These are phyloP conservation scores for Cryptomeria japonica DNA, from an alignment of 75 land plant genomes.

Conservation along the genomic window DNA sequence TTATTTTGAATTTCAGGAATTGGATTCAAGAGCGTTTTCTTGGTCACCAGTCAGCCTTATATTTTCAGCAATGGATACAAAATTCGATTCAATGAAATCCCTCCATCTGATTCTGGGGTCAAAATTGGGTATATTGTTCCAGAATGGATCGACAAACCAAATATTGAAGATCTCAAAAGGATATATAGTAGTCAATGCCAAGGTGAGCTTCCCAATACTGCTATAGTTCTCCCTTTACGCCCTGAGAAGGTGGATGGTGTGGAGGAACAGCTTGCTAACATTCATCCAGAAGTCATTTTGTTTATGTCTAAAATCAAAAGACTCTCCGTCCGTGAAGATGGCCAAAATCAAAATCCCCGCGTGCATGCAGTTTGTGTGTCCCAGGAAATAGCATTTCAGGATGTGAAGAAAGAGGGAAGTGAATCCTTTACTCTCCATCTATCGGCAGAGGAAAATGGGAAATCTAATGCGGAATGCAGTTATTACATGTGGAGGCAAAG, in stretches of 20 bases:
- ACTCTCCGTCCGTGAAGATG: conserved; percentile 18
- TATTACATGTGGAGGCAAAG: conserved; percentile 41
- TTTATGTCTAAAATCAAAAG: too few relatives aligned
- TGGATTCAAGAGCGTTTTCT: conserved; percentile 28
- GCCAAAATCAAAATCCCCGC: conserved; percentile 16
- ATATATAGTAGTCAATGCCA: too few relatives aligned
- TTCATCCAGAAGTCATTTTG: conserved; percentile 3
- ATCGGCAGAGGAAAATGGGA: too few relatives aligned
- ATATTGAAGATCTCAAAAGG: too few relatives aligned
- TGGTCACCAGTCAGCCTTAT: too few relatives aligned
- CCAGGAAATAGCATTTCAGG: conserved; percentile 28
- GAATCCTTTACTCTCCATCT: too few relatives aligned
- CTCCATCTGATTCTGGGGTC: conserved; percentile 7
- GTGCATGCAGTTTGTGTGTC: conserved; percentile 34
- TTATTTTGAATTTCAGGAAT: conserved; percentile 40
- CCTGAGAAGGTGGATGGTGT: conserved; percentile 51
- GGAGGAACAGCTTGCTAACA: conserved; percentile 36
- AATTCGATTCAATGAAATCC: too few relatives aligned
- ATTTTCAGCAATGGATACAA: too few relatives aligned
- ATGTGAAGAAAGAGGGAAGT: conserved; percentile 21
- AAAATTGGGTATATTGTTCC: conserved; percentile 60
- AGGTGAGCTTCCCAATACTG: too few relatives aligned
- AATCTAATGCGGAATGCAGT: too few relatives aligned
- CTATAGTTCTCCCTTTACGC: conserved; percentile 1
- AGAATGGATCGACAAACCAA: conserved; percentile 53